A percentile compares a stretch with the other conserved stretches of the same genome.
These are phyloP conservation scores for Aspergillus niger DNA, from an alignment of 2,329 filamentous ascomycete species.

Conservation along the genomic window DNA sequence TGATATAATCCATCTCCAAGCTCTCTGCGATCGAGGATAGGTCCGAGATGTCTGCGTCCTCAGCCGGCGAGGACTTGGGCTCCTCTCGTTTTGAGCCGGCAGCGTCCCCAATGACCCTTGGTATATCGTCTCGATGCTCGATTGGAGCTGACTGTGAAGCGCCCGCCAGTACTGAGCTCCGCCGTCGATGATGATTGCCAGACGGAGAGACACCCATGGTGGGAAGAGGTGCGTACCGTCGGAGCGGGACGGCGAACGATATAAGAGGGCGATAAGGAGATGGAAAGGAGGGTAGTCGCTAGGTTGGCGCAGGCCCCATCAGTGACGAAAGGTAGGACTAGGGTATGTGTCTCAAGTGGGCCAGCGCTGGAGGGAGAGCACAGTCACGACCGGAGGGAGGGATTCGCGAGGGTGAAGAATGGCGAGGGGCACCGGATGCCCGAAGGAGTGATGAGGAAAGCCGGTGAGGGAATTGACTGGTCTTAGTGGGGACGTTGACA, in stretches of 20 bases:
- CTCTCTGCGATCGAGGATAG: slow-evolving; percentile 47
- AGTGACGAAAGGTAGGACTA: slow-evolving; percentile 11
- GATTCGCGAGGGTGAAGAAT: background rate
- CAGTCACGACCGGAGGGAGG: slow-evolving; percentile 1
- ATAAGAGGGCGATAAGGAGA: slow-evolving; percentile 4
- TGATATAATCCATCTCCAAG: slow-evolving; percentile 59
- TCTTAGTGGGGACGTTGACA: slow-evolving; percentile 8
- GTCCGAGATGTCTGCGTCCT: slow-evolving; percentile 43
- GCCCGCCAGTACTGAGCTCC: slow-evolving; percentile 40
- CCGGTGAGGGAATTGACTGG: slow-evolving; percentile 14
- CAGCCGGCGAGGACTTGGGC: slow-evolving; percentile 35
- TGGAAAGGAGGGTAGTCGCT: slow-evolving; percentile 5
- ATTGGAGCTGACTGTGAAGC: slow-evolving; percentile 41
- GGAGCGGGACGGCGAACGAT: slow-evolving; percentile 1
- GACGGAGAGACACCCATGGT: slow-evolving; percentile 39
- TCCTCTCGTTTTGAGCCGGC: slow-evolving; percentile 35
- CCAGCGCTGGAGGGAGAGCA: background rate
- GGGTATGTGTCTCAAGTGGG: background rate
- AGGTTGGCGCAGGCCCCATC: slow-evolving; percentile 18
- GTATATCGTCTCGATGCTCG: slow-evolving; percentile 40
- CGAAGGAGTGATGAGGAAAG: slow-evolving; percentile 9
- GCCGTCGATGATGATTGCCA: slow-evolving; percentile 41
- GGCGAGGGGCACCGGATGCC: slow-evolving; percentile 6
- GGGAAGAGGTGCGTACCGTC: slow-evolving; percentile 4
- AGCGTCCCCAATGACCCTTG: slow-evolving; percentile 27